Percentiles rank a stretch among this genome's conserved stretches.
Evolutionary conservation across 2,329 filamentous ascomycete genomes (phyloP).

Genomic region (Clonostachys rosea): DNA sequence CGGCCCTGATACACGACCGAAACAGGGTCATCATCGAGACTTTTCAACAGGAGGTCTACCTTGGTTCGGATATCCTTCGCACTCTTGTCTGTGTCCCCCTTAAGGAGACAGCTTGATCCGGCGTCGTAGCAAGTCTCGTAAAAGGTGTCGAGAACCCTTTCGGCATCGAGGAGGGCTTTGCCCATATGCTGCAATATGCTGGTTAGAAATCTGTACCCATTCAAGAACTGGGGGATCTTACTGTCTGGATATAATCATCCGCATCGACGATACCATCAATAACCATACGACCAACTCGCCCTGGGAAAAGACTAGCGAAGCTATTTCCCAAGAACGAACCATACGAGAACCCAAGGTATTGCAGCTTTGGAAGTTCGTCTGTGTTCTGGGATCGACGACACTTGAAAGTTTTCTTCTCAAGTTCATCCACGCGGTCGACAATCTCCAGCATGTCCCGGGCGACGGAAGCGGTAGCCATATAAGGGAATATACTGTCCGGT

Average conservation of each 20-base stretch:
- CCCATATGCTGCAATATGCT: constrained; percentile 4
- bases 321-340: constrained; percentile 26
- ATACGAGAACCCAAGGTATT: constrained; percentile 48
- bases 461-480: constrained; percentile 28
- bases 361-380: constrained; percentile 16
- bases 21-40: constrained; percentile 11
- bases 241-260: constrained; percentile 21
- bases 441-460: constrained; percentile 38
- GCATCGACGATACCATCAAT: constrained; percentile 29
- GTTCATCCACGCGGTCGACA: constrained; percentile 26
- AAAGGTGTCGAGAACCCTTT: constrained; percentile 23
- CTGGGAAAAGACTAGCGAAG: constrained; percentile 27
- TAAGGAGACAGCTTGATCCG: constrained; percentile 2
- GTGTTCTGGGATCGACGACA: no score
- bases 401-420: constrained; percentile 7
- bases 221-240: no score
- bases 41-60: constrained; percentile 19
- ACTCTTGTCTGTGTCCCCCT: constrained; percentile 2
- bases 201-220: no score
- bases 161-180: constrained; percentile 29
- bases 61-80: constrained; percentile 20
- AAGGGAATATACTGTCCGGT: constrained; percentile 6
- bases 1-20: no score
- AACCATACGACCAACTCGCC: constrained; percentile 31
- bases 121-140: constrained; percentile 26